phyloP scores from a whole-genome alignment of 2,329 filamentous ascomycete species.

The Lithohypha guttulata region DNA sequence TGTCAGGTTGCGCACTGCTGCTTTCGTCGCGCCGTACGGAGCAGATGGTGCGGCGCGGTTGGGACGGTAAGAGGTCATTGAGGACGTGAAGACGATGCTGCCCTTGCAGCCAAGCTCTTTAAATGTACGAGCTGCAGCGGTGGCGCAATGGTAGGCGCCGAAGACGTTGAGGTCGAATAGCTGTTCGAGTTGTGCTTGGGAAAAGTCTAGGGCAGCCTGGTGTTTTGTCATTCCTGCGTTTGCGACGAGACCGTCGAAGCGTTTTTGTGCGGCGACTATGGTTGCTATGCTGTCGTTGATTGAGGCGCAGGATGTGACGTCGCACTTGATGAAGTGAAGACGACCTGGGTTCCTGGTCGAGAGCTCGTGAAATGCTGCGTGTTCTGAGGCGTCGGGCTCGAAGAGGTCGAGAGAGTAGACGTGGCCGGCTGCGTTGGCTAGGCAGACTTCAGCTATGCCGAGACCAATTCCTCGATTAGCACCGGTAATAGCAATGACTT shows the following conservation, averaged over 20 bases:
- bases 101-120: slow-evolving; percentile 32
- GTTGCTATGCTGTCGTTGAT: slow-evolving; percentile 10
- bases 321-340: slow-evolving; percentile 10
- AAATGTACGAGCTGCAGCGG: slow-evolving; percentile 27
- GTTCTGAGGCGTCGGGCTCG: slow-evolving; percentile 27
- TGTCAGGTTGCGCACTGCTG: slow-evolving; percentile 52
- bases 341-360: slow-evolving; percentile 29
- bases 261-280: slow-evolving; percentile 9
- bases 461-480: slow-evolving; percentile 38
- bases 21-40: slow-evolving; percentile 42
- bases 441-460: slow-evolving; percentile 37
- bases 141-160: slow-evolving; percentile 25
- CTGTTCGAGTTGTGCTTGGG: slow-evolving; percentile 29
- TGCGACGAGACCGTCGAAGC: slow-evolving; percentile 16
- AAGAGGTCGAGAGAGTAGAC: slow-evolving; percentile 35
- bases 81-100: slow-evolving; percentile 35
- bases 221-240: slow-evolving; percentile 31
- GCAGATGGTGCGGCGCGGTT: slow-evolving; percentile 36
- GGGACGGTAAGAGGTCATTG: slow-evolving; percentile 40
- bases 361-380: slow-evolving; percentile 26
- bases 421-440: slow-evolving; percentile 33
- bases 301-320: slow-evolving; percentile 11
- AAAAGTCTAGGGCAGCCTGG: slow-evolving; percentile 36
- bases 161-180: slow-evolving; percentile 32
- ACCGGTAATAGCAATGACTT: slow-evolving; percentile 32